Evolutionary conservation across 2,329 filamentous ascomycete genomes (phyloP), one percentile per base, ranked within the genome.

Genomic region (Xylariaceae sp.): DNA sequence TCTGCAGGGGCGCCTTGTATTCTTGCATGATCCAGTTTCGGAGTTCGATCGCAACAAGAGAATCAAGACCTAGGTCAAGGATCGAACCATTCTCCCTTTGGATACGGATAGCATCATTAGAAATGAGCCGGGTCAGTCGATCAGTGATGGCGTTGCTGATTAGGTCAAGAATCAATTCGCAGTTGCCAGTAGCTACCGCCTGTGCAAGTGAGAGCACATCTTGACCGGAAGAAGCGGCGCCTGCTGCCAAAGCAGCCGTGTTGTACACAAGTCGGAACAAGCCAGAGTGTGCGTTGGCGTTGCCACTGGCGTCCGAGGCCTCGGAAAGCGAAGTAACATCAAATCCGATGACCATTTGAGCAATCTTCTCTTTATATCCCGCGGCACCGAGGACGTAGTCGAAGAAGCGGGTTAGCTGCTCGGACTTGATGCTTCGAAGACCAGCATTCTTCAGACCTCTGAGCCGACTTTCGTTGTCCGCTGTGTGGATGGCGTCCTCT

Each of bases 1-100:
- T 55, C 35, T 63, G 58, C 51, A 58, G 51, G 0, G 52, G 44
- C 11, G 52, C 60, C n/a, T 54, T 39, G 44, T 60, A 62, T 49
- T 62, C 51, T 37, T 55, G 55, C 51, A 51, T 51, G n/a, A 58
- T 30, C 61, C 61, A 62, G 39, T 62, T 62, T 6, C 61, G 58
- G 9, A 58, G 50, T 50, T 62, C 61, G 5, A 60, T 54, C 4
- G 55, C 58, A 4, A 62, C 54, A 3, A 60, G 61, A 2, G 58
- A 60, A 34, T 60, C 58, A 2, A 60, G 37, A 6, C 58, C 61
- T 2, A 58, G 58, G 15, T 18, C 51, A 5, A 62, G 50, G 11
- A 59, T 61, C 1, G 60, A 62, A 11, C 60, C 56, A 6, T n/a
- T 45, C 42, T 45, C 42, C 6, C 18, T 47, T 13, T 58, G 44